Conservation (phyloP, 352 stramenopile genomes). For the Phytopythium vexans region DNA sequence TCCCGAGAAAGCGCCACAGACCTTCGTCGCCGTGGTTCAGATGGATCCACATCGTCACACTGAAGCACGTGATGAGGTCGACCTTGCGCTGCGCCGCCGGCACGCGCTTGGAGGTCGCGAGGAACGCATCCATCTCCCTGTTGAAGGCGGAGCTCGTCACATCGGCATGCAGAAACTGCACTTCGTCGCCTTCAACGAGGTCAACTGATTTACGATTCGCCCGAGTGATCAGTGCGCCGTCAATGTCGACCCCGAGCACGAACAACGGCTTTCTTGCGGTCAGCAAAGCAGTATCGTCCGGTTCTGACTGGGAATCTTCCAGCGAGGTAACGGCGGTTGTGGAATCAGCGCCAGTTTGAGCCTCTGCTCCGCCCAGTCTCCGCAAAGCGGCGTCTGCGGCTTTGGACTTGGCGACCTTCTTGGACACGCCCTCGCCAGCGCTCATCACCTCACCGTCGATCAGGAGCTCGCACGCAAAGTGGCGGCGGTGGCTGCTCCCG, state of each 20-base stretch:
- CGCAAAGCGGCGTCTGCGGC: slow-evolving; percentile 46
- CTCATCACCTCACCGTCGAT: slow-evolving; percentile 49
- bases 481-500: slow-evolving; percentile 50
- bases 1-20: slow-evolving; percentile 67
- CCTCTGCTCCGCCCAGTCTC: slow-evolving; percentile 9
- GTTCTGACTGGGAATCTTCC: neutral
- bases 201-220: slow-evolving; percentile 40
- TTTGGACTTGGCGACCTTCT: slow-evolving; percentile 81
- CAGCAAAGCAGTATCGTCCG: slow-evolving; percentile 7
- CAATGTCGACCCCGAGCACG: slow-evolving; percentile 72
- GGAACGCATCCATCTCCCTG: slow-evolving; percentile 35
- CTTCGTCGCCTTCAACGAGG: slow-evolving; percentile 18
- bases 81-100: slow-evolving; percentile 37
- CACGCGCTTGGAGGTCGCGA: slow-evolving; percentile 38
- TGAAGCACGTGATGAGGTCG: slow-evolving; percentile 77
- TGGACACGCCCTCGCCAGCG: slow-evolving; percentile 63
- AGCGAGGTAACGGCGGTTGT: neutral
- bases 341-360: slow-evolving; percentile 1
- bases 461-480: slow-evolving; percentile 57
- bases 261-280: slow-evolving; percentile 37
- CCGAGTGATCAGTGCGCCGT: slow-evolving; percentile 58
- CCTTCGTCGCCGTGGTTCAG: slow-evolving; percentile 83
- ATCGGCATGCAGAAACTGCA: slow-evolving; percentile 59
- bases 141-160: slow-evolving; percentile 49
- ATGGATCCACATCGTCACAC: slow-evolving; percentile 88